Conservation (phyloP, 495 filamentous ascomycete genomes). For the Physcia stellaris region DNA sequence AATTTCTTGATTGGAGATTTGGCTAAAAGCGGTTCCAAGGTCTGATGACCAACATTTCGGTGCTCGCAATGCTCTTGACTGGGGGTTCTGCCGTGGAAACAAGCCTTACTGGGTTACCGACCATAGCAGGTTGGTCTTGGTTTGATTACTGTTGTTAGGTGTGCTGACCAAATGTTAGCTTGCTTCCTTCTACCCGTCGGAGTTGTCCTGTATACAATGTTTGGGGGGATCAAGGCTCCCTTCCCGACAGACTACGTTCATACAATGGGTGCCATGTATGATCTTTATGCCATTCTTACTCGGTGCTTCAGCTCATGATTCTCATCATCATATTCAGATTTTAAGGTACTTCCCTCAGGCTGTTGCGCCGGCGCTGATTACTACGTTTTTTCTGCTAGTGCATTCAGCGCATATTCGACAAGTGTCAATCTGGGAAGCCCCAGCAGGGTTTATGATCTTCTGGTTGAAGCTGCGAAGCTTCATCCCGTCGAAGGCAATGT, state of each 20-base stretch:
- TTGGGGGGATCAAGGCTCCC: neutral
- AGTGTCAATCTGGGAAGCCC: conserved; percentile 30
- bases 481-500: conserved; percentile 35
- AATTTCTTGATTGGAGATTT: no score
- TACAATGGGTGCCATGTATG: neutral
- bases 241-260: neutral
- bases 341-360: no score
- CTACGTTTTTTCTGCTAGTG: no score
- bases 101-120: neutral
- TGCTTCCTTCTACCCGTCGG: neutral
- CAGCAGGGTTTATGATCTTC: conserved; percentile 31
- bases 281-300: neutral
- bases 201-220: neutral
- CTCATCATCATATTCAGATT: conserved; percentile 38
- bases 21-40: no score
- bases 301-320: conserved; percentile 14
- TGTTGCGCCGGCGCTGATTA: no score
- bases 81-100: neutral
- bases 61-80: neutral
- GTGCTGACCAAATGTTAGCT: neutral
- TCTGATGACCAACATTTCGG: neutral
- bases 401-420: conserved; percentile 30
- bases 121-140: no score
- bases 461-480: conserved; percentile 27
- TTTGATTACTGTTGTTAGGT: no score